Evolutionary conservation across 2,329 filamentous ascomycete genomes (phyloP).

Genomic region (Botrytis sinoallii): DNA sequence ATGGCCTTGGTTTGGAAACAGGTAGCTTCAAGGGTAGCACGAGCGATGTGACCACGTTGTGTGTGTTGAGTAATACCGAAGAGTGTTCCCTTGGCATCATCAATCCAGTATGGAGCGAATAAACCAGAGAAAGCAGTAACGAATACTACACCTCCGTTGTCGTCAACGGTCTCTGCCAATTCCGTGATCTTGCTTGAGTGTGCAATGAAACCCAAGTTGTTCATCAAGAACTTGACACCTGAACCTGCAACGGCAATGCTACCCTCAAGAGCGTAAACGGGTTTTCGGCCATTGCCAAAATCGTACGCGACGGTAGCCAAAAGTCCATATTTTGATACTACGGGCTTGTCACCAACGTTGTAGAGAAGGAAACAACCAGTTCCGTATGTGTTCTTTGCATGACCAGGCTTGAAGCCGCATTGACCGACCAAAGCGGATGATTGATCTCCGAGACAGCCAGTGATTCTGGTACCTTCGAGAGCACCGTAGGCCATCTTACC

Average conservation of each 20-base stretch:
- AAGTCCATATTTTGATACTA: slow-evolving; percentile 79
- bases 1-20: slow-evolving; percentile 94
- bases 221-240: slow-evolving; percentile 70
- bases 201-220: slow-evolving; percentile 60
- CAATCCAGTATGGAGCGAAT: slow-evolving; percentile 93
- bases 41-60: slow-evolving; percentile 78
- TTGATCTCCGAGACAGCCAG: slow-evolving; percentile 76
- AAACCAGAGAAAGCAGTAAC: slow-evolving; percentile 89
- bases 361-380: slow-evolving; percentile 84
- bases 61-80: slow-evolving; percentile 83
- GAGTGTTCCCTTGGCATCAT: slow-evolving; percentile 84
- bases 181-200: slow-evolving; percentile 49
- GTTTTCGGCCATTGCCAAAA: slow-evolving; percentile 52
- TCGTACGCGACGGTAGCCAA: slow-evolving; percentile 86
- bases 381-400: slow-evolving; percentile 83
- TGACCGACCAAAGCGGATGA: slow-evolving; percentile 78
- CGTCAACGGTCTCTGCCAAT: slow-evolving; percentile 52
- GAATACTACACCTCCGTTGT: slow-evolving; percentile 81
- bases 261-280: slow-evolving; percentile 78
- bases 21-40: slow-evolving; percentile 84
- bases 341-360: slow-evolving; percentile 78
- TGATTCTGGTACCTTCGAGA: slow-evolving; percentile 67
- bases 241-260: slow-evolving; percentile 80
- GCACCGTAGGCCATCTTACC: slow-evolving; percentile 63
- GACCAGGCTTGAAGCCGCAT: slow-evolving; percentile 76